Percentiles rank a stretch among this genome's conserved stretches.
Evolutionary conservation across 2,329 filamentous ascomycete species (phyloP).

Genomic region (Penicillium aurantiogriseum): DNA sequence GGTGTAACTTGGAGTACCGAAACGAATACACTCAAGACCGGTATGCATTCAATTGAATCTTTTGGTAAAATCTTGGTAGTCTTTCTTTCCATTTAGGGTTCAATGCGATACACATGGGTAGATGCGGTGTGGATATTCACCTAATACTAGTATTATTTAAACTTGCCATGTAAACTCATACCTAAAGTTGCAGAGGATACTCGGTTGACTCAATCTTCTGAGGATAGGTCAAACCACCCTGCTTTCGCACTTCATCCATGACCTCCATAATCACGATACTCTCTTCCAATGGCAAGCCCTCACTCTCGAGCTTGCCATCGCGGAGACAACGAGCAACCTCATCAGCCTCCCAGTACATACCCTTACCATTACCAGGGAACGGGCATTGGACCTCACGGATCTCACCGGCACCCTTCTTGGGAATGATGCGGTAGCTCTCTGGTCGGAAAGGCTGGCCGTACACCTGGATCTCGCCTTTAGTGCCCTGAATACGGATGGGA

Average conservation of each 20-base stretch:
- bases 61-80: neutral
- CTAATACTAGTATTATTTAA: neutral
- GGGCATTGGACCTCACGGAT: constrained; percentile 38
- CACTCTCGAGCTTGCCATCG: constrained; percentile 75
- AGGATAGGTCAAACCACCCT: constrained; percentile 62
- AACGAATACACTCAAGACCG: constrained; percentile 17
- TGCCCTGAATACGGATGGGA: constrained; percentile 75
- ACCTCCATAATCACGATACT: constrained; percentile 81
- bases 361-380: constrained; percentile 64
- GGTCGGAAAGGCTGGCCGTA: constrained; percentile 70
- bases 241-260: constrained; percentile 67
- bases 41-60: constrained; percentile 4
- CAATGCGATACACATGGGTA: neutral
- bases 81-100: neutral
- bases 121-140: neutral
- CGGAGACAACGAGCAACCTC: constrained; percentile 72
- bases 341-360: constrained; percentile 88
- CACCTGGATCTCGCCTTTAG: constrained; percentile 79
- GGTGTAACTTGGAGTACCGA: constrained; percentile 15
- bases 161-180: neutral
- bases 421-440: constrained; percentile 62
- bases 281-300: constrained; percentile 68
- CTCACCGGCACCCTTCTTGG: constrained; percentile 50
- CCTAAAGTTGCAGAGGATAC: constrained; percentile 49
- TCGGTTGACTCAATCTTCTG: constrained; percentile 63